Base-by-base conservation (phyloP, 129 eudicot genomes). In the Logfia minima region DNA sequence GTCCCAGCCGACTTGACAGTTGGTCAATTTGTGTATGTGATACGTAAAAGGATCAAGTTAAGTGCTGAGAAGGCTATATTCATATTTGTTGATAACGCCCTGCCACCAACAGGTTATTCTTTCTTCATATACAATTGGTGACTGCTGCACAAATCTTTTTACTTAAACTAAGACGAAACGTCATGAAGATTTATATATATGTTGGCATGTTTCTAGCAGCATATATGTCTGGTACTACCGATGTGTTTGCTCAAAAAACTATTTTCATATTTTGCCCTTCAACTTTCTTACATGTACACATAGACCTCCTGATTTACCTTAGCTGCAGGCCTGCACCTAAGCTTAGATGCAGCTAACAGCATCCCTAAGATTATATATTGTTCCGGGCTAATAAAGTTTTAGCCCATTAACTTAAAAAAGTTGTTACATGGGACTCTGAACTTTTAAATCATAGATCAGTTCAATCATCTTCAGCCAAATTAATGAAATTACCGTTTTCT, bases 1-100 rank as follows among this genome's bases (percentile, higher is more conserved):
- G 98, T 93, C 68, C 98, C 98, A 19, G 92, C 98, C 51, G 98
- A 93, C 71, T 84, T 93, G 90, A 90, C 97, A 0, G 96, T 93
- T 14, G 98, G 98, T 74, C 98, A 93, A 79, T 93, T 93, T 79
- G 98, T 93, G 14, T 93, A 90, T 72, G 98, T 93, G 29, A 85
- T 93, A 24, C 97, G 98, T 59, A 93, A 93, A 45, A 90, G 98
- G 87, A 93, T 93, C 67, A 90, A 93, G 76, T 80, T 93, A 41
- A 90, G 97, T 63, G 96, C 98, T 3, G 98, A 93, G 66, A 93
- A 93, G 81, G 98, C 98, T 5, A 93, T 93, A 34, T 93, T 93
- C 78, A 87, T 93, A 43, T 90, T 93, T 71, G 93, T 93, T 67
- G 90, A 90, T 35, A 89, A 93, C 58, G 87, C 89, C 31, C 86